Percentiles rank a stretch among this genome's conserved stretches.
phyloP scores from a whole-genome alignment of 2,329 filamentous ascomycete species.

The Didymella pinodella region DNA sequence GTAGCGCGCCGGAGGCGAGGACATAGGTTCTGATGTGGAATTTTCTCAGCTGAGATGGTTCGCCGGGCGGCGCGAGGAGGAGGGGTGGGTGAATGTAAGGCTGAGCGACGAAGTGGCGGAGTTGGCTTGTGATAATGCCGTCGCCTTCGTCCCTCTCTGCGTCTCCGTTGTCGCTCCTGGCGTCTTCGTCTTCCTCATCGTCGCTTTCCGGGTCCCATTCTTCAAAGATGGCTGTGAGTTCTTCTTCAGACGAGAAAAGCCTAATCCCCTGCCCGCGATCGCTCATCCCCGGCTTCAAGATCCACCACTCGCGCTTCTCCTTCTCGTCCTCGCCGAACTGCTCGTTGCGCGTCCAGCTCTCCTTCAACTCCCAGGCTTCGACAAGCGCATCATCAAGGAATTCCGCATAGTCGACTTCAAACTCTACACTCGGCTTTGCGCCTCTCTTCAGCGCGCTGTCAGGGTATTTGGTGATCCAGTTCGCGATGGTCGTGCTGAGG shows the following conservation, averaged over 20 bases:
- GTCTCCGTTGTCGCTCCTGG: conserved; percentile 42
- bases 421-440: conserved; percentile 80
- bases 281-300: conserved; percentile 96
- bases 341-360: conserved; percentile 77
- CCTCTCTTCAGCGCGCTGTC: conserved; percentile 71
- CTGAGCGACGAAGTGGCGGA: conserved; percentile 95
- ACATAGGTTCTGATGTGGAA: conserved; percentile 97
- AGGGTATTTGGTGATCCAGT: conserved; percentile 87
- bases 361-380: conserved; percentile 86
- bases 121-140: conserved; percentile 82
- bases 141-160: conserved; percentile 48
- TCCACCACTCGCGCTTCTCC: conserved; percentile 83
- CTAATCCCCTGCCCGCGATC: conserved; percentile 93
- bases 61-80: conserved; percentile 62
- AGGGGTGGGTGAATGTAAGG: conserved; percentile 92
- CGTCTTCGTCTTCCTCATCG: conserved; percentile 62
- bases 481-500: conserved; percentile 80
- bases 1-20: conserved; percentile 77
- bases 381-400: conserved; percentile 93
- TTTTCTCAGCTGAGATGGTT: conserved; percentile 65
- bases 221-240: conserved; percentile 88
- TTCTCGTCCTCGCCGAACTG: conserved; percentile 44
- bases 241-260: conserved; percentile 83
- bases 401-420: conserved; percentile 96
- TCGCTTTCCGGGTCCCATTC: conserved; percentile 82